Conservation (phyloP, 2,329 filamentous ascomycete species). For the Trichoderma gracile region DNA sequence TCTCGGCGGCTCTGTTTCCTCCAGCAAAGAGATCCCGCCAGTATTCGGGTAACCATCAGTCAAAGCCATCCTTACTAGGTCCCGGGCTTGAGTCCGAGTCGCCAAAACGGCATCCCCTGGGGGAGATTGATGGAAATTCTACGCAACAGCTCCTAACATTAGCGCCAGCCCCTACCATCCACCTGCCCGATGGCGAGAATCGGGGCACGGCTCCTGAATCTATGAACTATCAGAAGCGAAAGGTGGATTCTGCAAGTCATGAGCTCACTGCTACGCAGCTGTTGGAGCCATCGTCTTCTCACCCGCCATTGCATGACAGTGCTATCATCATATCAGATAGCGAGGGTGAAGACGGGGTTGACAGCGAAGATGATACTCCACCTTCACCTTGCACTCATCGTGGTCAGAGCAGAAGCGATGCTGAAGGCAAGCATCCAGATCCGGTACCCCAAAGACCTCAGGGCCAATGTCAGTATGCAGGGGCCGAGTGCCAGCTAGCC, state of each 20-base stretch:
- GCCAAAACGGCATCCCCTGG: constrained; percentile 30
- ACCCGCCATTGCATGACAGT: background rate
- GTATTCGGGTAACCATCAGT: background rate
- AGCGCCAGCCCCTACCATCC: background rate
- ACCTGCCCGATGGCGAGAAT: background rate
- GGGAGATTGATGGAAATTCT: constrained; percentile 32
- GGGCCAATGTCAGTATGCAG: constrained; percentile 38
- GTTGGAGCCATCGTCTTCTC: background rate
- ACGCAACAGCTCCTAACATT: constrained; percentile 15
- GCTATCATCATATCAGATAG: constrained; percentile 20
- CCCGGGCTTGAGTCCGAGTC: background rate
- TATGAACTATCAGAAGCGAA: background rate
- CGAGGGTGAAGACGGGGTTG: constrained; percentile 3
- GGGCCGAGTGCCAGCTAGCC: constrained; percentile 42
- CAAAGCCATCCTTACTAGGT: background rate
- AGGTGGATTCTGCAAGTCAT: too few species aligned
- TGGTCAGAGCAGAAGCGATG: background rate
- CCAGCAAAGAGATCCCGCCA: constrained; percentile 31
- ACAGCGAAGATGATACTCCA: background rate
- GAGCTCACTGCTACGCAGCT: background rate
- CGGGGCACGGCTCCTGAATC: background rate
- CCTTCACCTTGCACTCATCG: background rate
- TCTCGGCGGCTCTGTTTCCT: background rate
- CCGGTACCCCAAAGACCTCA: background rate
- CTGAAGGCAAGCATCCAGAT: background rate